Conservation (phyloP, 2,329 filamentous ascomycete genomes). For the Penicillium sp. region DNA sequence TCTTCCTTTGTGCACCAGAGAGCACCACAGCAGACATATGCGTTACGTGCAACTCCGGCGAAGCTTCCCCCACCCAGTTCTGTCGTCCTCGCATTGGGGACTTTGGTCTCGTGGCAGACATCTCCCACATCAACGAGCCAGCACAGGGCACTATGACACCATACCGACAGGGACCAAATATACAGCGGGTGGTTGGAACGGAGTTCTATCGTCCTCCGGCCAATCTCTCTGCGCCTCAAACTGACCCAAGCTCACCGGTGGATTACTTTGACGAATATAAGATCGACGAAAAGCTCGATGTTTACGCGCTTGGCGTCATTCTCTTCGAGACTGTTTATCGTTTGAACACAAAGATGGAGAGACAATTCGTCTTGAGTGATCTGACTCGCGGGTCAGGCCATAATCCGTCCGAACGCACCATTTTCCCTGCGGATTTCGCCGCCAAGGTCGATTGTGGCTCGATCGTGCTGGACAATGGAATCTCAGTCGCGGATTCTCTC, state of each 20-base stretch:
- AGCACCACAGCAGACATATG: conserved; percentile 51
- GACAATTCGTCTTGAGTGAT: conserved; percentile 44
- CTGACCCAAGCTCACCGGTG: neutral
- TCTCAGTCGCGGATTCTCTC: conserved; percentile 35
- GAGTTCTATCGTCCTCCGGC: conserved; percentile 60
- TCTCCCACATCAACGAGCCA: conserved; percentile 43
- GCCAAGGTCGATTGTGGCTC: conserved; percentile 39
- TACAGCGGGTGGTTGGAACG: conserved; percentile 56
- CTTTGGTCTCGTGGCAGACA: conserved; percentile 64
- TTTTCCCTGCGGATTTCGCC: conserved; percentile 41
- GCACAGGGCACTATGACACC: conserved; percentile 22
- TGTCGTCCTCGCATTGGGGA: conserved; percentile 65
- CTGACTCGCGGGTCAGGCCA: conserved; percentile 34
- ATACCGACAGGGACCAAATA: conserved; percentile 22
- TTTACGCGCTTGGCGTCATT: conserved; percentile 63
- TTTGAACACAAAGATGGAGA: conserved; percentile 54
- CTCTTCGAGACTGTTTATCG: conserved; percentile 61
- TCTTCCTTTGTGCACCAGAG: conserved; percentile 59
- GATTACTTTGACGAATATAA: conserved; percentile 24
- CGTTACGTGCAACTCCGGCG: conserved; percentile 41
- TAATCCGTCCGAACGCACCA: conserved; percentile 15
- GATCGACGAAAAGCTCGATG: conserved; percentile 57
- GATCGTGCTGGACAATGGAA: conserved; percentile 24
- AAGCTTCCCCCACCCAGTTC: conserved; percentile 38
- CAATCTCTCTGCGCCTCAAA: conserved; percentile 10